Base-by-base conservation (phyloP, 2,329 filamentous ascomycete genomes). In the Fusarium praegraminearum region DNA sequence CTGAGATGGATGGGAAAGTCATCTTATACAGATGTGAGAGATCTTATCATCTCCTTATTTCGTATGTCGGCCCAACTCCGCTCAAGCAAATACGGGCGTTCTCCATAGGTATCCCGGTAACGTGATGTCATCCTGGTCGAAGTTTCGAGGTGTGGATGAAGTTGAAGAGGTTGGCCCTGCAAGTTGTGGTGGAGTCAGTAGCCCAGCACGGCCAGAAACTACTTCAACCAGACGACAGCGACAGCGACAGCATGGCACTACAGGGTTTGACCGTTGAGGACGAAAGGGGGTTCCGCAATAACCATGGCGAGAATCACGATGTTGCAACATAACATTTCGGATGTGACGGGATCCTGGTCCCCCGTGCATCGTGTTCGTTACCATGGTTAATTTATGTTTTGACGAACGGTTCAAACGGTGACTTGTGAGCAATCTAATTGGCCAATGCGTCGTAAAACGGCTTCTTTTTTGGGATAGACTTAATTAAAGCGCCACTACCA, bases 11-110 rank as follows among this genome's bases (percentile, higher is more conserved):
- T 30, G 44, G 44, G 60, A 57, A 52, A 62, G 30, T 33, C 52
- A 11, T 71, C 68, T 71, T 71, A 71, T 71, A 71, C 22, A 51
- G n/a, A n/a, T n/a, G n/a, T n/a, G n/a, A 55, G 45, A 51, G 57
- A 22, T 60, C 28, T 50, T 51, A 22, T 67, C 54, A 41, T 36
- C 28, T 32, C 52, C 49, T 45, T 70, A 33, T 24, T 24, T 28
- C 33, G 49, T 68, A 52, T 57, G 53, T 57, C 63, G 65, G 67
- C 53, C 63, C 54, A 68, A 59, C 49, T 50, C 33, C 33, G 32
- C 53, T 44, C 55, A 26, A 36, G 41, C 36, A 38, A 61, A 70
- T 70, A 70, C 68, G 68, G 68, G 63, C 49, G 22, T 22, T 51
- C 65, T 71, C 68, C 67, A 70, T 70, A 55, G 54, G n/a, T 11